These are phyloP conservation scores for Fistulifera solaris DNA, from an alignment of 108 stramenopile species.

Conservation along the genomic window DNA sequence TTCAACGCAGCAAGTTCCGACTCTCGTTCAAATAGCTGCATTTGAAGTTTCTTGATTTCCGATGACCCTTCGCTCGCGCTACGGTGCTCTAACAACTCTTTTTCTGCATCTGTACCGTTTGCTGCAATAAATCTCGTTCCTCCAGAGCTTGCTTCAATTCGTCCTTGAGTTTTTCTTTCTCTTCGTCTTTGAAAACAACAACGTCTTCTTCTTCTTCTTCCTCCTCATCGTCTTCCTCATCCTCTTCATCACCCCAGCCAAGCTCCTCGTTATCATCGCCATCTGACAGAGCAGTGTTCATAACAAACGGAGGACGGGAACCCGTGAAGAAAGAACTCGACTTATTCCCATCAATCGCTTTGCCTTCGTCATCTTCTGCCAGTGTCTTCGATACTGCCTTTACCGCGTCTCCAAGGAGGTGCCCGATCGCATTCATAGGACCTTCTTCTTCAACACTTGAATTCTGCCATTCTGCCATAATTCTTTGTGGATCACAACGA, in stretches of 20 bases:
- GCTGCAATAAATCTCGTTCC: slow-evolving; percentile 38
- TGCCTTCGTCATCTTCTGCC: slow-evolving; percentile 21
- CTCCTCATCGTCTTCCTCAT: slow-evolving; percentile 18
- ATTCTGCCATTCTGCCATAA: slow-evolving; percentile 11
- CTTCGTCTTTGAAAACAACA: slow-evolving; percentile 40
- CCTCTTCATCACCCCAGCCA: slow-evolving; percentile 29
- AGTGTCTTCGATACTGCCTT: slow-evolving; percentile 16
- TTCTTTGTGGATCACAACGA: slow-evolving; percentile 36
- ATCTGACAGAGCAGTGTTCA: slow-evolving; percentile 41
- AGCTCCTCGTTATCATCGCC: slow-evolving; percentile 17
- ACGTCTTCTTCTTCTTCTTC: slow-evolving; percentile 17
- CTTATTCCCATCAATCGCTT: neutral
- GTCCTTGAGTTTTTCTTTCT: slow-evolving; percentile 31
- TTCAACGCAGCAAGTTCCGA: slow-evolving; percentile 46
- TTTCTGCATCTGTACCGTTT: slow-evolving; percentile 42
- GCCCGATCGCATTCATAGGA: slow-evolving; percentile 18
- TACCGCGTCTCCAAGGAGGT: slow-evolving; percentile 50
- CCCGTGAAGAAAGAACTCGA: slow-evolving; percentile 19
- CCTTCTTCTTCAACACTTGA: slow-evolving; percentile 11
- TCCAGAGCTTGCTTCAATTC: slow-evolving; percentile 28
- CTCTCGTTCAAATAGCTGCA: slow-evolving; percentile 51
- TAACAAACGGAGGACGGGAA: slow-evolving; percentile 56
- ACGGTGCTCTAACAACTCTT: slow-evolving; percentile 22
- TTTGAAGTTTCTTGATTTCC: slow-evolving; percentile 18
- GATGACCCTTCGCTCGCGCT: neutral